These are phyloP conservation scores for Saccharomycopsis babjevae DNA, from an alignment of 805 yeast genomes.

Conservation along the genomic window DNA sequence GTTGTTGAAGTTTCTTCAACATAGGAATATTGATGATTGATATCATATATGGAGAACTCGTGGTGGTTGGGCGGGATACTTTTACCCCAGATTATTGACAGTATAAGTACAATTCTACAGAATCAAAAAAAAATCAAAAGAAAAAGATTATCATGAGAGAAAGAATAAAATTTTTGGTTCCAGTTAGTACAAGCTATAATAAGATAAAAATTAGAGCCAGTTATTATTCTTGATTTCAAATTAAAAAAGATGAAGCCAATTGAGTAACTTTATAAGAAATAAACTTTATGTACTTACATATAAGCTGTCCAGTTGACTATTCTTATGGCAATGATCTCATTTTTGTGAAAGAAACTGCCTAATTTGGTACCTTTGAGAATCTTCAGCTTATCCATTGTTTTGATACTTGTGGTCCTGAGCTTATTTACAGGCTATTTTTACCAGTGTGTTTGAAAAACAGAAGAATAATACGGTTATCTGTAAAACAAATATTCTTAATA, in stretches of 20 bases:
- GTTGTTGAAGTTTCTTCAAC: background rate
- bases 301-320: background rate
- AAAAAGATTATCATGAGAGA: background rate
- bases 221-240: background rate
- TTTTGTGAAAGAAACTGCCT: background rate
- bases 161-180: background rate
- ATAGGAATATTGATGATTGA: background rate
- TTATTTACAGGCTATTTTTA: too few relatives aligned
- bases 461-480: too few relatives aligned
- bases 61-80: conserved; percentile 5
- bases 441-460: too few relatives aligned
- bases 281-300: background rate
- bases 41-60: conserved; percentile 8
- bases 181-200: background rate
- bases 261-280: background rate
- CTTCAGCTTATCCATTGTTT: background rate
- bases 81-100: conserved; percentile 2
- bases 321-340: background rate
- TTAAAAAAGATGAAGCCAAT: too few relatives aligned
- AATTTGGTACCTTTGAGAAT: background rate
- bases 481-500: too few relatives aligned
- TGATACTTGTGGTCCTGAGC: background rate
- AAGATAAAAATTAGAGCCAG: too few relatives aligned
- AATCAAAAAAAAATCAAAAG: too few relatives aligned
- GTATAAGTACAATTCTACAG: background rate